phyloP scores from a whole-genome alignment of 2,329 filamentous ascomycete species.

The Sclerotiophoma versabilis region DNA sequence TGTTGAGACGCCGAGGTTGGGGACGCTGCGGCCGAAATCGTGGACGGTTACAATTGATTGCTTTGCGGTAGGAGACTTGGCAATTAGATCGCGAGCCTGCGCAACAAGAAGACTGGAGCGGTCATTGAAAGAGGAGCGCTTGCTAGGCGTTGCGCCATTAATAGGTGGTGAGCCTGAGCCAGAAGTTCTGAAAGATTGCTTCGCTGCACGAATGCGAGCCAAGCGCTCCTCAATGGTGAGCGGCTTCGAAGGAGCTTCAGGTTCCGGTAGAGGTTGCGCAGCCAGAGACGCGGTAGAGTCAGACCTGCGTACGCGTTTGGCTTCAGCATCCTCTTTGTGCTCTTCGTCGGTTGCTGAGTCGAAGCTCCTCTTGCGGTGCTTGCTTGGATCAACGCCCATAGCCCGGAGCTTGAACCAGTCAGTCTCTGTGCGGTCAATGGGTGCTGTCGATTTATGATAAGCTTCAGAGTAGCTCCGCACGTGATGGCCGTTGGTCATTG shows the following conservation, averaged over 20 bases:
- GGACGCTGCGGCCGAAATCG: conserved; percentile 38
- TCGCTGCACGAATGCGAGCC: conserved; percentile 32
- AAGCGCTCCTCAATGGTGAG: conserved; percentile 30
- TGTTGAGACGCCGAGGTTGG: conserved; percentile 26
- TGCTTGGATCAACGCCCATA: conserved; percentile 53
- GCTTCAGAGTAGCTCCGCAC: conserved; percentile 33
- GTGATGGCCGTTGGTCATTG: conserved; percentile 6
- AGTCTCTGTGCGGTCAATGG: conserved; percentile 55
- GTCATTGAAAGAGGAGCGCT: conserved; percentile 21
- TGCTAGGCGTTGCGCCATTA: conserved; percentile 13
- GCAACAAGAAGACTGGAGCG: conserved; percentile 27
- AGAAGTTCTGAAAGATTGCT: conserved; percentile 23
- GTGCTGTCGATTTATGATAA: conserved; percentile 33
- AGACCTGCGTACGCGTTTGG: conserved; percentile 33
- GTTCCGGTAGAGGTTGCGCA: conserved; percentile 19
- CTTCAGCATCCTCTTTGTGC: conserved; percentile 23
- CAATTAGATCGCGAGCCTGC: conserved; percentile 24
- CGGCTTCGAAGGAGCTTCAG: conserved; percentile 1
- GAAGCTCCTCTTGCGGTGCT: conserved; percentile 41
- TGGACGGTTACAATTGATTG: conserved; percentile 22
- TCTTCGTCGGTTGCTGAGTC: conserved; percentile 36
- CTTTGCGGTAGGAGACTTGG: conserved; percentile 13
- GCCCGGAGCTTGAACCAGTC: conserved; percentile 61
- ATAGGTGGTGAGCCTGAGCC: conserved; percentile 15
- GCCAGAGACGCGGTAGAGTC: conserved; percentile 16